phyloP scores from a whole-genome alignment of 208 protist species.

The Trypanosoma caninum region DNA sequence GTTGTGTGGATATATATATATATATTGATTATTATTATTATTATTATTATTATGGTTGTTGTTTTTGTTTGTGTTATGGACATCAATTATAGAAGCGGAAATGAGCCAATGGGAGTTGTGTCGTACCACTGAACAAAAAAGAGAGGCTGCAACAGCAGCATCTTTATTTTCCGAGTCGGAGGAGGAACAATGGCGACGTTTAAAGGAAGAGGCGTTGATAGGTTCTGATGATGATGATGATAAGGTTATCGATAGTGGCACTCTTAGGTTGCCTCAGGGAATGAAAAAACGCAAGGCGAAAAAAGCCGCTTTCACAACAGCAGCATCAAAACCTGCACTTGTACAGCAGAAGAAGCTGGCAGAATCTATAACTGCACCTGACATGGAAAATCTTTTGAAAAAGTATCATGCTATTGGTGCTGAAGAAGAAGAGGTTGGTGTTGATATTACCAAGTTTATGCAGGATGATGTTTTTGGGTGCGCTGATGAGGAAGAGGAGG shows the following conservation, averaged over 20 bases:
- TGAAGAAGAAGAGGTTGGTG: conserved; percentile 41
- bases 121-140: conserved; percentile 18
- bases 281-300: conserved; percentile 30
- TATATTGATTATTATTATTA: too few relatives aligned
- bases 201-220: conserved; percentile 49
- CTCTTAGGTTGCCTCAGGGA: conserved; percentile 9
- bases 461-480: conserved; percentile 28
- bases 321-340: conserved; percentile 22
- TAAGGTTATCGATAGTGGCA: conserved; percentile 7
- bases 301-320: conserved; percentile 11
- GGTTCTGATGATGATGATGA: conserved; percentile 45
- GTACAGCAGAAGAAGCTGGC: conserved; percentile 68
- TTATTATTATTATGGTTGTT: too few relatives aligned
- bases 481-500: conserved; percentile 38
- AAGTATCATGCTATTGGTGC: conserved; percentile 28
- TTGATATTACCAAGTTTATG: conserved; percentile 51
- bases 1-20: too few relatives aligned
- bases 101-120: conserved; percentile 26
- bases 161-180: conserved; percentile 28
- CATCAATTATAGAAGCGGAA: too few relatives aligned
- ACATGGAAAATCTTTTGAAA: conserved; percentile 63
- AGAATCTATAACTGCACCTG: conserved; percentile 52
- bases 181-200: conserved; percentile 56
- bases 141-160: not conserved
- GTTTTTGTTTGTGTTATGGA: too few relatives aligned